phyloP scores from a whole-genome alignment of 306 rosid species.

The Psophocarpus tetragonolobus region DNA sequence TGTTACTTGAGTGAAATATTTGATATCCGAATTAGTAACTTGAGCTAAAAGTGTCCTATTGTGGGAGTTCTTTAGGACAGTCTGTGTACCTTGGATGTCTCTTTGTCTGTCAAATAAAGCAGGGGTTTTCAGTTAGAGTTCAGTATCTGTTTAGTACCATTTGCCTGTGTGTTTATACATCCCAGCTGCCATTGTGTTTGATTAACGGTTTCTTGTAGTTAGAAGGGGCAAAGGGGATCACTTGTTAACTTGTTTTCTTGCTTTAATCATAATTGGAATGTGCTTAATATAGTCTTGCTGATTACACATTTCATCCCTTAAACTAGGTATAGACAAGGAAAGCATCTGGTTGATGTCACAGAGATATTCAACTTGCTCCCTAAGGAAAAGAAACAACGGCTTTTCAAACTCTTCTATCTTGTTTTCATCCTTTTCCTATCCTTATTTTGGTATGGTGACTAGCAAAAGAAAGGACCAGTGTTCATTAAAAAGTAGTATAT shows the following conservation, averaged over 20 bases:
- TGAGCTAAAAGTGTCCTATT: not conserved
- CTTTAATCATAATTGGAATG: constrained; percentile 8
- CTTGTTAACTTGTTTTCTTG: constrained; percentile 8
- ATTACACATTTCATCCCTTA: constrained; percentile 10
- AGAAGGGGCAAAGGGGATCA: not conserved
- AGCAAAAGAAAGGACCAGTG: not conserved
- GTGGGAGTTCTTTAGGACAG: constrained; percentile 1
- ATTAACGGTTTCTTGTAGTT: not conserved
- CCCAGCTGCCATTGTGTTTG: not conserved
- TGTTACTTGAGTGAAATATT: not conserved
- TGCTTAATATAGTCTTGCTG: constrained; percentile 15
- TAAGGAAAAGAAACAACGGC: constrained; percentile 83
- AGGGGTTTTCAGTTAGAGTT: not conserved
- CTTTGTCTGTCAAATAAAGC: constrained; percentile 4
- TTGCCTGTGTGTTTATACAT: not conserved
- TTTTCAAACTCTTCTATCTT: constrained; percentile 82
- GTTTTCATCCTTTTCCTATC: constrained; percentile 80
- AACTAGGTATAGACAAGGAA: constrained; percentile 61
- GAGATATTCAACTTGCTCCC: constrained; percentile 93
- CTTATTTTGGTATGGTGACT: constrained; percentile 72
- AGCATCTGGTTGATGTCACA: constrained; percentile 86
- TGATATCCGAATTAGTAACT: constrained; percentile 13
- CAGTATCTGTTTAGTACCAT: not conserved
- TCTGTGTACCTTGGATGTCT: not conserved
- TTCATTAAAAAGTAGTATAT: not conserved